Evolutionary conservation across 192 early-diverging fungal genomes (phyloP), one percentile per base, ranked within the genome.

Genomic region (Allomyces macrogynus): DNA sequence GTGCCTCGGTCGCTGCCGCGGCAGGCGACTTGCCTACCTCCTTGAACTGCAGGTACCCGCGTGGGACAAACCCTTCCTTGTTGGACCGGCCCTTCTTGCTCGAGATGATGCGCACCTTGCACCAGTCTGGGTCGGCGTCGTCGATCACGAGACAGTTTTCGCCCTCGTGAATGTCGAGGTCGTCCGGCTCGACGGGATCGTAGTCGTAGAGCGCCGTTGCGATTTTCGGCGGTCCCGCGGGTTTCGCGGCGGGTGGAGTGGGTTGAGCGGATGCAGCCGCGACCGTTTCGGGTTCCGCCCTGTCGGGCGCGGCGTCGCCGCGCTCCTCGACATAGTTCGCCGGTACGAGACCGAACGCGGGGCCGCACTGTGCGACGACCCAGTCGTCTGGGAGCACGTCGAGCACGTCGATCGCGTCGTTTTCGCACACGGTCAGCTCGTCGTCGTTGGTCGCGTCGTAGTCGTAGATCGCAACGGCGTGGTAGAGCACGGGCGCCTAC

Each of bases 381-480:
- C 95, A 99, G 72, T 97, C 93, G 8, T 83, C 84, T 66, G 94
- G 92, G 65, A 84, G 85, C 27, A 82, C 81, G 44, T 92, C 90
- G 67, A 89, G 84, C 5, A 99, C 72, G 63, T 80, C 71, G 62
- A 98, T 72, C 5, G 74, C 69, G 62, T 84, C 85, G 60, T 81
- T 88, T 69, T 90, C 91, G 42, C 68, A 70, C 62, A 98, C 77
- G 2, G 83, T 75, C 32, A 95, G 81, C 72, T 96, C 93, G 67
- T 95, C 93, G 42, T 85, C 86, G 65, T 80, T 81, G 60, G 81
- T 76, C 25, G 95, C 86, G 43, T 81, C 83, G 67, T 93, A 97
- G 67, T 87, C 88, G 68, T 86, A 97, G 62, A 88, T 70, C 40
- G 86, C 95, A 62, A 68, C 74, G 14, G 81, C 83, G n/a, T 66